These are phyloP conservation scores for Fusarium guadeloupense DNA, from an alignment of 2,329 filamentous ascomycete genomes.

Conservation along the genomic window DNA sequence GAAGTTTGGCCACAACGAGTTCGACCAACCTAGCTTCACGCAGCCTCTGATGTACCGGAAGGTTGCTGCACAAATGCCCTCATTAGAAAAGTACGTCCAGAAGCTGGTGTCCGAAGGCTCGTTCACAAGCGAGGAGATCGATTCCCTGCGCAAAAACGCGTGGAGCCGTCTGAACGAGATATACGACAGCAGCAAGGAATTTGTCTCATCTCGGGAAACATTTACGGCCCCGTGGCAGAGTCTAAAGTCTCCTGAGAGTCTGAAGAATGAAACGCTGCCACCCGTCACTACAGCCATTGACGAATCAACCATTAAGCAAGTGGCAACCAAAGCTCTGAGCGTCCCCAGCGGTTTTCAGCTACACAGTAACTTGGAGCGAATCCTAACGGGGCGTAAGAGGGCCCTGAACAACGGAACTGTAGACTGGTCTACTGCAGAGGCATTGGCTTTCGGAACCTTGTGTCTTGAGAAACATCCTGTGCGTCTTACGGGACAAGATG, in stretches of 20 bases:
- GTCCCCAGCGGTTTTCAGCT: constrained; percentile 85
- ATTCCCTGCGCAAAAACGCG: constrained; percentile 98
- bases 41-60: constrained; percentile 99
- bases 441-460: constrained; percentile 89
- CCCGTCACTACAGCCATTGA: constrained; percentile 88
- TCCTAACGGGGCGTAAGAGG: constrained; percentile 86
- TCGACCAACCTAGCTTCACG: constrained; percentile 97
- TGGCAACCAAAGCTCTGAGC: constrained; percentile 79
- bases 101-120: constrained; percentile 90
- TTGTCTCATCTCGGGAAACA: constrained; percentile 46
- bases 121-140: constrained; percentile 95
- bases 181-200: constrained; percentile 84
- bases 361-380: constrained; percentile 96
- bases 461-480: constrained; percentile 94
- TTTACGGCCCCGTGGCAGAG: constrained; percentile 88
- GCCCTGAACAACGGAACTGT: constrained; percentile 89
- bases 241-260: constrained; percentile 93
- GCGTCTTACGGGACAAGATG: constrained; percentile 96
- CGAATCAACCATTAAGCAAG: constrained; percentile 75
- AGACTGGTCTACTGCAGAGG: constrained; percentile 96
- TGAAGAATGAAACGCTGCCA: constrained; percentile 51
- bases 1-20: constrained; percentile 99
- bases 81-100: constrained; percentile 88
- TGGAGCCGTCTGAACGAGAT: constrained; percentile 98
- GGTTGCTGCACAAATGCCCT: constrained; percentile 81